Base-by-base conservation (phyloP, 2,329 filamentous ascomycete species). In the Coniochaeta sp. region DNA sequence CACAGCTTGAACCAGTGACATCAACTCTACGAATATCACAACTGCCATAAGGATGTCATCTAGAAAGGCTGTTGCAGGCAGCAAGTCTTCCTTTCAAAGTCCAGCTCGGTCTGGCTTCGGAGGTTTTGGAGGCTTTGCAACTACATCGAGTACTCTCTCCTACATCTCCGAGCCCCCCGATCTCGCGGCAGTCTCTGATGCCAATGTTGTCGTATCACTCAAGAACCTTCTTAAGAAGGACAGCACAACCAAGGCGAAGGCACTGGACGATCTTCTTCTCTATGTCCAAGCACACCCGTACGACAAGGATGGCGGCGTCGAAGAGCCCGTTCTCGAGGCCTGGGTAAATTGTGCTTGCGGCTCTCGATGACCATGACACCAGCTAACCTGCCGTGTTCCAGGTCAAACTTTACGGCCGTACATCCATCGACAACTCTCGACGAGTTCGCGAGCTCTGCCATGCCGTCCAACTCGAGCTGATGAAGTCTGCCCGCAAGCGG, bases 171-270 rank as follows among this genome's bases (percentile, higher is more conserved):
- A 96, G 68, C 90, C 91, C 11, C 90, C 90, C 56, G 89, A 96
- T 68, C 85, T 96, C 66, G 86, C 87, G 36, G 78, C 77, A 50
- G 86, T 99, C 62, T 89, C 87, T 52, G 88, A 96, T 67, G 83
- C 92, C 8, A 89, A 95, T 69, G 80, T 93, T 40, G 86, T 93
- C 40, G 92, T 98, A 16, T 86, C 88, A n/a, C 91, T 97, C 77
- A 96, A 97, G 74, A 96, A 96, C 67, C 76, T 97, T 3, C 82
- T 88, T 58, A 99, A 98, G 77, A 96, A 95, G 75, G 93, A 97
- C 76, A 89, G 88, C 68, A 96, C 87, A 12, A 99, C 95, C 40
- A 96, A 96, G 72, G 82, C 89, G 8, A 96, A 93, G 72, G 93
- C 91, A 0, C 78, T 99, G 31, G 93, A 98, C 67, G 93, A 98